A percentile compares a stretch with the other conserved stretches of the same genome.
These are phyloP conservation scores for Talaromyces sp. DNA, from an alignment of 2,329 filamentous ascomycete genomes.

Conservation along the genomic window DNA sequence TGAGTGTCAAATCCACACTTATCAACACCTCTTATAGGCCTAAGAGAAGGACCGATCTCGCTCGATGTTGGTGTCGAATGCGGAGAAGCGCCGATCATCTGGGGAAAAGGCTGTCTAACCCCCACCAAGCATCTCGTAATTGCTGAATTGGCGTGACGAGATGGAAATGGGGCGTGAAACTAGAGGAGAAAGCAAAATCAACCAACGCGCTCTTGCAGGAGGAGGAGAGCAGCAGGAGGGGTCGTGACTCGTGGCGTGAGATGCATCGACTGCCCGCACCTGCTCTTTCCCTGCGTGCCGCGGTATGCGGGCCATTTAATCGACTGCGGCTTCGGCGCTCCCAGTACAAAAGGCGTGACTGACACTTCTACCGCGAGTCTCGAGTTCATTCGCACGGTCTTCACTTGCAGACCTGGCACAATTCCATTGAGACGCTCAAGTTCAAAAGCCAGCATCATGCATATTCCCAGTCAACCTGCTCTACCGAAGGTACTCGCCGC, in stretches of 20 bases:
- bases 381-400: background rate
- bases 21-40: background rate
- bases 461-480: slow-evolving; percentile 15
- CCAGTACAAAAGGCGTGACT: background rate
- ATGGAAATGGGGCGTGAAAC: background rate
- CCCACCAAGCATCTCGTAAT: background rate
- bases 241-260: background rate
- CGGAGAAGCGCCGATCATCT: background rate
- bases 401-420: background rate
- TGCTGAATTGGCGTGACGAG: background rate
- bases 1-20: background rate
- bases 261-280: background rate
- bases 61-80: background rate
- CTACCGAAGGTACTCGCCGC: slow-evolving; percentile 61
- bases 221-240: background rate
- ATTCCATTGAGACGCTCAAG: background rate
- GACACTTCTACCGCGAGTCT: background rate
- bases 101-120: background rate
- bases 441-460: slow-evolving; percentile 12
- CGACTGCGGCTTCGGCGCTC: background rate
- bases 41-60: background rate
- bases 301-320: background rate
- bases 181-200: background rate
- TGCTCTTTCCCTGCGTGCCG: background rate
- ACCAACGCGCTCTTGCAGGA: background rate